Evolutionary conservation across 2,329 filamentous ascomycete species (phyloP).

Genomic region (Claviceps humidiphila): DNA sequence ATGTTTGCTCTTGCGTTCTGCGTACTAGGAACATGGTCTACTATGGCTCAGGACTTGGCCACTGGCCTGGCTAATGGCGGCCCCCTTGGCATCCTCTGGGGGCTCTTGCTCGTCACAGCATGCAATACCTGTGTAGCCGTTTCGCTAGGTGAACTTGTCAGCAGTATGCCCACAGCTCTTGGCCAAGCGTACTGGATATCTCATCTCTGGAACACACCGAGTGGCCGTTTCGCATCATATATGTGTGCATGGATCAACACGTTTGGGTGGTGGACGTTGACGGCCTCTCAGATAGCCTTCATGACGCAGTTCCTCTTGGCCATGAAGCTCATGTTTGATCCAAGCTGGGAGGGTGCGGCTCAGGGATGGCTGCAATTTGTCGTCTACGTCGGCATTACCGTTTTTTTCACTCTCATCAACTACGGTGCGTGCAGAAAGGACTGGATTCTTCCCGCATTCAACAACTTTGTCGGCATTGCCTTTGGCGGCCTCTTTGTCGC

Average conservation of each 20-base stretch:
- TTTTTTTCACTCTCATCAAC: slow-evolving; percentile 35
- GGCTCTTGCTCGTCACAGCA: slow-evolving; percentile 35
- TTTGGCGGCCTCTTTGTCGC: slow-evolving; percentile 40
- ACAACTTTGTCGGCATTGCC: slow-evolving; percentile 41
- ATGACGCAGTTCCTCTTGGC: slow-evolving; percentile 44
- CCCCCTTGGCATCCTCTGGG: slow-evolving; percentile 41
- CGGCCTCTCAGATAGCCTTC: slow-evolving; percentile 42
- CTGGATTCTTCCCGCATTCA: slow-evolving; percentile 31
- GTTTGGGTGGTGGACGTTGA: slow-evolving; percentile 45
- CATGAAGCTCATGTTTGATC: slow-evolving; percentile 41
- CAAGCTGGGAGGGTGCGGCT: slow-evolving; percentile 29
- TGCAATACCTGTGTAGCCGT: slow-evolving; percentile 41
- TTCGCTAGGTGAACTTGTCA: slow-evolving; percentile 42
- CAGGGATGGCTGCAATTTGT: slow-evolving; percentile 42
- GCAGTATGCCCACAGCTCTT: slow-evolving; percentile 45
- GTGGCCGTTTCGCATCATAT: slow-evolving; percentile 38
- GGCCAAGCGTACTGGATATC: slow-evolving; percentile 45
- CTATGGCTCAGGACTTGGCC: slow-evolving; percentile 34
- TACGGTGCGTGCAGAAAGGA: slow-evolving; percentile 34
- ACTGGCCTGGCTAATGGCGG: slow-evolving; percentile 42
- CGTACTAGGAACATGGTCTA: slow-evolving; percentile 45
- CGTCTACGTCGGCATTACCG: slow-evolving; percentile 37
- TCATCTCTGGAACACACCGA: slow-evolving; percentile 21
- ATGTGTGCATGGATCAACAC: slow-evolving; percentile 48
- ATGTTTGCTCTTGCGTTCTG: slow-evolving; percentile 45